These are phyloP conservation scores for Globisporangium spiculum DNA, from an alignment of 352 stramenopile species.

Conservation along the genomic window DNA sequence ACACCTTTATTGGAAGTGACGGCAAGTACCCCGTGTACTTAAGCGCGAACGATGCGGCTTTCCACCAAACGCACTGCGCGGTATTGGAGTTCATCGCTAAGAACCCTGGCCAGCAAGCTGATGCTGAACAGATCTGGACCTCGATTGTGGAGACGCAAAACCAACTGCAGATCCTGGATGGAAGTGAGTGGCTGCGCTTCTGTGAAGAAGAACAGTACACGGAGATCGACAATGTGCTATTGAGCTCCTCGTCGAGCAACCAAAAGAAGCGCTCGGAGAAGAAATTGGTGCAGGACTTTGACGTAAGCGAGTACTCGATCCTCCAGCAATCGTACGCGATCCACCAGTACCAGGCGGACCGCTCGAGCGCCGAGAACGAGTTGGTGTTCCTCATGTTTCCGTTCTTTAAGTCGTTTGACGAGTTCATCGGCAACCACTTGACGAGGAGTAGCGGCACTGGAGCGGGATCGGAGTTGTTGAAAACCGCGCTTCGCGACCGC, in stretches of 20 bases:
- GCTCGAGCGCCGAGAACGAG: conserved; percentile 69
- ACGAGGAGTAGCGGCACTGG: conserved; percentile 1
- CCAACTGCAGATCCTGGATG: conserved; percentile 55
- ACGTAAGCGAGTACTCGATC: conserved; percentile 49
- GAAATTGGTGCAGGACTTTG: conserved; percentile 24
- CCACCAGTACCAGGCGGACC: conserved; percentile 69
- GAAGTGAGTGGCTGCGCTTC: conserved; percentile 66
- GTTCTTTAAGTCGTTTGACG: conserved; percentile 60
- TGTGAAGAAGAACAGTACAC: conserved; percentile 67
- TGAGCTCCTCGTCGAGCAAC: conserved; percentile 15
- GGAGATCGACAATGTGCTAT: conserved; percentile 43
- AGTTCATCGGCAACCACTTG: conserved; percentile 37
- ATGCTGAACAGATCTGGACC: conserved; percentile 37
- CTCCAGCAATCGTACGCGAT: conserved; percentile 85
- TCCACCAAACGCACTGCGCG: conserved; percentile 26
- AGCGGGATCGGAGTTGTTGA: conserved; percentile 24
- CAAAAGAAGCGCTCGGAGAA: conserved; percentile 20
- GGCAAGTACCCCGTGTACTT: conserved; percentile 44
- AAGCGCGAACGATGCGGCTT: conserved; percentile 46
- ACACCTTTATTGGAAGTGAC: conserved; percentile 1
- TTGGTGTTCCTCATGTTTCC: conserved; percentile 72
- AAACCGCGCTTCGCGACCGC: conserved; percentile 49
- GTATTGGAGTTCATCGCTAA: conserved; percentile 13
- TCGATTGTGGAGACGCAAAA: conserved; percentile 34
- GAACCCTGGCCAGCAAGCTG: conserved; percentile 16